These are phyloP conservation scores for Sporothrix curviconia DNA, from an alignment of 2,329 filamentous ascomycete genomes.

Conservation along the genomic window DNA sequence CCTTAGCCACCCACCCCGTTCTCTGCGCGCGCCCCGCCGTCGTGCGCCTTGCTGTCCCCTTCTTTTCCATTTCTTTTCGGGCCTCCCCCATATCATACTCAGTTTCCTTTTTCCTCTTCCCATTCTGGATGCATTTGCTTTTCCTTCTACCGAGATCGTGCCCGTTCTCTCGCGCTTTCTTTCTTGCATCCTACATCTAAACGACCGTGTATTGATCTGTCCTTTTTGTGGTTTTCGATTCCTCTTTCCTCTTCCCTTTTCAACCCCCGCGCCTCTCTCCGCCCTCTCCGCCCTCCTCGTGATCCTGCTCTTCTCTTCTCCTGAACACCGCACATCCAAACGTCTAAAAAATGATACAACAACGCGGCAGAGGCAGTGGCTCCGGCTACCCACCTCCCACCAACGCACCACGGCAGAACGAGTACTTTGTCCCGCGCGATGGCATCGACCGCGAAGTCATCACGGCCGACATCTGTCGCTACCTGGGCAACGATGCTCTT, in stretches of 20 bases:
- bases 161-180: neutral
- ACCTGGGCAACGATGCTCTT: constrained; percentile 74
- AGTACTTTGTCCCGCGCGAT: constrained; percentile 74
- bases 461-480: constrained; percentile 77
- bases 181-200: neutral
- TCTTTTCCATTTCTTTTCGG: constrained; percentile 20
- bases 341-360: constrained; percentile 7
- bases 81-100: neutral
- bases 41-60: neutral
- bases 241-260: constrained; percentile 9
- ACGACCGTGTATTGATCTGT: neutral
- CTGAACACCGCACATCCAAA: too few relatives aligned
- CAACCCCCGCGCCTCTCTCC: neutral
- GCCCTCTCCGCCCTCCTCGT: neutral
- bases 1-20: neutral
- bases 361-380: neutral
- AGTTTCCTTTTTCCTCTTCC: neutral
- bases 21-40: constrained; percentile 3
- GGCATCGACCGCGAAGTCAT: constrained; percentile 80
- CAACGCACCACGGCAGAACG: constrained; percentile 50
- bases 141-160: neutral
- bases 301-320: too few relatives aligned
- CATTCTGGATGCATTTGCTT: neutral
- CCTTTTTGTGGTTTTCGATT: neutral
- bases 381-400: neutral